phyloP scores from a whole-genome alignment of 805 yeast genomes.

The Pichia exigua region DNA sequence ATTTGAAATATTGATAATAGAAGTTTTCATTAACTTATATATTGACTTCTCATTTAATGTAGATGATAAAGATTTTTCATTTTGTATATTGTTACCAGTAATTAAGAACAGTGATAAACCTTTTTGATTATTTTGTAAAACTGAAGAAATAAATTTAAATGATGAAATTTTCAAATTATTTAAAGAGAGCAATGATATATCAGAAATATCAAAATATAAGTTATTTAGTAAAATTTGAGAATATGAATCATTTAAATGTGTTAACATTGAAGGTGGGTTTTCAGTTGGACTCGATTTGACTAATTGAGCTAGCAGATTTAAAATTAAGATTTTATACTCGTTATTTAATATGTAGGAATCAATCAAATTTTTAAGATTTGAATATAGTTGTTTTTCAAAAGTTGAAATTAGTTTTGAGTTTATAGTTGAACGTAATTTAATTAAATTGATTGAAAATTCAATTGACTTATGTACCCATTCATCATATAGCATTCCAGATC shows the following conservation, averaged over 20 bases:
- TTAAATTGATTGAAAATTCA: constrained; percentile 47
- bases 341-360: constrained; percentile 45
- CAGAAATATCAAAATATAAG: constrained; percentile 52
- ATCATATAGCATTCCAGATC: constrained; percentile 39
- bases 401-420: constrained; percentile 46
- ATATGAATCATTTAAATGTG: constrained; percentile 65
- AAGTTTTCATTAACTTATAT: constrained; percentile 46
- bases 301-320: constrained; percentile 49
- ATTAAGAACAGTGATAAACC: constrained; percentile 67
- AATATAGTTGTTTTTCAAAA: constrained; percentile 56
- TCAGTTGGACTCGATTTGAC: constrained; percentile 49
- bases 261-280: constrained; percentile 69
- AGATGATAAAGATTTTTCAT: constrained; percentile 6
- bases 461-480: constrained; percentile 46
- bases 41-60: constrained; percentile 33
- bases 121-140: constrained; percentile 66
- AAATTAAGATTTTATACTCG: constrained; percentile 40
- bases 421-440: constrained; percentile 46
- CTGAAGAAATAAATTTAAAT: constrained; percentile 58
- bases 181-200: constrained; percentile 38
- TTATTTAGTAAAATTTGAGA: constrained; percentile 54
- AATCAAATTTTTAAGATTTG: constrained; percentile 48
- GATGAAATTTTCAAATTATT: constrained; percentile 44
- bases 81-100: constrained; percentile 45
- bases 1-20: constrained; percentile 41